These are phyloP conservation scores for Solanum acaule DNA, from an alignment of 257 asterid genomes.

Conservation along the genomic window DNA sequence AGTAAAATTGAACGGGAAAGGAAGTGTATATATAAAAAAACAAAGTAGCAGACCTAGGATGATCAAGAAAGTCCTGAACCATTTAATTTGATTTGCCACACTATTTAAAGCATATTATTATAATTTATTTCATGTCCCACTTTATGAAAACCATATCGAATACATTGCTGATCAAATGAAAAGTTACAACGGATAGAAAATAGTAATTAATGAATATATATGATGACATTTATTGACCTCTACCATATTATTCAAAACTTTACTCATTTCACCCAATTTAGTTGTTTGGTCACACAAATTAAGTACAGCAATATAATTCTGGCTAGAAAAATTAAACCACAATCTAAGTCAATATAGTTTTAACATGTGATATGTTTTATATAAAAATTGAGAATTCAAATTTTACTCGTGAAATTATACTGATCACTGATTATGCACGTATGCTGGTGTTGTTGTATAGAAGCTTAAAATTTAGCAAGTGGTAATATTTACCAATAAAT, in stretches of 20 bases:
- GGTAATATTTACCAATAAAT: background rate
- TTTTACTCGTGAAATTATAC: no score
- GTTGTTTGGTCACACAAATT: background rate
- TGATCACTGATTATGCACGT: no score
- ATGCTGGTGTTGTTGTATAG: background rate
- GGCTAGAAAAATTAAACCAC: background rate
- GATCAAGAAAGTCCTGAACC: background rate
- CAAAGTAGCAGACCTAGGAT: background rate
- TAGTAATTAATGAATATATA: background rate
- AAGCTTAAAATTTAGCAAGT: background rate
- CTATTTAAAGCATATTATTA: background rate
- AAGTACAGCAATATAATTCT: background rate
- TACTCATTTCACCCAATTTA: background rate
- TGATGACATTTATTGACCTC: background rate
- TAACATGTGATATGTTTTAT: background rate
- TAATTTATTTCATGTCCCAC: background rate
- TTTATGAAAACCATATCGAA: background rate
- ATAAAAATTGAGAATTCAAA: no score
- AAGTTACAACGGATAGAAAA: background rate
- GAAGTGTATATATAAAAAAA: no score
- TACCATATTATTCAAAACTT: background rate
- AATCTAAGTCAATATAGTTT: no score
- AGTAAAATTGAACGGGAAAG: rapidly evolving
- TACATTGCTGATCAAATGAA: background rate
- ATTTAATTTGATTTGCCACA: background rate